Evolutionary conservation across 1,284 basidiomycete genomes (phyloP).

Genomic region (Inonotus hispidus): DNA sequence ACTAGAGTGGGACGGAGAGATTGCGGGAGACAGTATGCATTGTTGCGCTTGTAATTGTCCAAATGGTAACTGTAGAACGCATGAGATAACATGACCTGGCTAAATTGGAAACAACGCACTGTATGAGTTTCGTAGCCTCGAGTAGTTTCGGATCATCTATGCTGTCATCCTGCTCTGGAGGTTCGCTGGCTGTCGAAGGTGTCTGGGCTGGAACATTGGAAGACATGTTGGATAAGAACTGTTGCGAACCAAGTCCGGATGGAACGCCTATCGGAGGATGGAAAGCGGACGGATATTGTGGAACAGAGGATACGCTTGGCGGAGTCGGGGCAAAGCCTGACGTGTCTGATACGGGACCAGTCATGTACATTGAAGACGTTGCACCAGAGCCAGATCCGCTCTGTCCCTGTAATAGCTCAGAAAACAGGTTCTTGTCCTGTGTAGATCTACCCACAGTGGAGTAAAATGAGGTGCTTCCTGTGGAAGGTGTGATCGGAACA

Average conservation of each 20-base stretch:
- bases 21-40: conserved; percentile 81
- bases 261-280: conserved; percentile 13
- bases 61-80: conserved; percentile 63
- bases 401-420: conserved; percentile 55
- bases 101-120: conserved; percentile 36
- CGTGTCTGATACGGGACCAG: conserved; percentile 35
- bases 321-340: conserved; percentile 29
- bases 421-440: conserved; percentile 49
- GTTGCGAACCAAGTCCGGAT: conserved; percentile 6
- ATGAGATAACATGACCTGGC: not conserved
- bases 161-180: conserved; percentile 39
- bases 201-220: conserved; percentile 6
- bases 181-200: conserved; percentile 11
- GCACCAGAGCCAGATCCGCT: conserved; percentile 4
- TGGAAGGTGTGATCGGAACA: conserved; percentile 31
- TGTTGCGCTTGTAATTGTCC: conserved; percentile 78
- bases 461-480: conserved; percentile 29
- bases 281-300: conserved; percentile 14
- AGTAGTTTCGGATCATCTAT: conserved; percentile 63
- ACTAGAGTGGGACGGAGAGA: conserved; percentile 82
- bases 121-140: conserved; percentile 79
- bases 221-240: conserved; percentile 10
- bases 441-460: conserved; percentile 27
- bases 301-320: not conserved
- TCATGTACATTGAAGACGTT: conserved; percentile 60